These are phyloP conservation scores for Pestalotiopsis sp. DNA, from an alignment of 2,329 filamentous ascomycete species.

Conservation along the genomic window DNA sequence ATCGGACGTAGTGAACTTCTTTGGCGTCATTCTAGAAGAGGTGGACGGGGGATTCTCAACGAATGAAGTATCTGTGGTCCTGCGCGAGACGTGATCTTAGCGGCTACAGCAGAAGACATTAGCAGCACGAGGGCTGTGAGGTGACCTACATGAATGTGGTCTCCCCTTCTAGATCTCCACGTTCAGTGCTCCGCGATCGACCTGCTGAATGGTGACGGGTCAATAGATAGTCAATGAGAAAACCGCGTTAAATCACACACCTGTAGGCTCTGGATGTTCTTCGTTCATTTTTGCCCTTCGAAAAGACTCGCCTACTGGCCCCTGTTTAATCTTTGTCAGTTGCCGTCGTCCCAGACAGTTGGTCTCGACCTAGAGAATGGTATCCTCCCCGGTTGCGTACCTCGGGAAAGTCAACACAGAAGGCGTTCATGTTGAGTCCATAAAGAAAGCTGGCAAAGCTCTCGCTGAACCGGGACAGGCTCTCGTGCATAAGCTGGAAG, in stretches of 20 bases:
- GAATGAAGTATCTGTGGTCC: constrained; percentile 90
- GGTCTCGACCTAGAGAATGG: neutral
- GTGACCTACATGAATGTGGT: constrained; percentile 78
- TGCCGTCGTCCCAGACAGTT: neutral
- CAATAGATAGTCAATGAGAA: neutral
- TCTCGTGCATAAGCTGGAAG: constrained; percentile 95
- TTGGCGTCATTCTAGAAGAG: constrained; percentile 50
- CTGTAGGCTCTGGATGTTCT: constrained; percentile 37
- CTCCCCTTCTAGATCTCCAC: constrained; percentile 57
- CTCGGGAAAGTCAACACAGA: constrained; percentile 97
- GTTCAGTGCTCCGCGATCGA: constrained; percentile 29
- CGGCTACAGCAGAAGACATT: neutral
- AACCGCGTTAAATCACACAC: neutral
- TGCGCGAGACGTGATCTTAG: constrained; percentile 32
- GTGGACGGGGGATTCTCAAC: constrained; percentile 80
- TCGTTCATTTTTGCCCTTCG: constrained; percentile 63
- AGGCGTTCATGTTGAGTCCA: constrained; percentile 97
- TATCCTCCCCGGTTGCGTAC: constrained; percentile 43
- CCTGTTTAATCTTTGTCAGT: constrained; percentile 47
- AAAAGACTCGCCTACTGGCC: constrained; percentile 83
- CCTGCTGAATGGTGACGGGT: constrained; percentile 10
- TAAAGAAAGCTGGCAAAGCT: constrained; percentile 96
- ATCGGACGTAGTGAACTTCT: constrained; percentile 44
- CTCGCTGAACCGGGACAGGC: constrained; percentile 88
- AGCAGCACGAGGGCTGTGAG: neutral